Evolutionary conservation across 257 asterid genomes (phyloP).

Genomic region (Coffea canephora): DNA sequence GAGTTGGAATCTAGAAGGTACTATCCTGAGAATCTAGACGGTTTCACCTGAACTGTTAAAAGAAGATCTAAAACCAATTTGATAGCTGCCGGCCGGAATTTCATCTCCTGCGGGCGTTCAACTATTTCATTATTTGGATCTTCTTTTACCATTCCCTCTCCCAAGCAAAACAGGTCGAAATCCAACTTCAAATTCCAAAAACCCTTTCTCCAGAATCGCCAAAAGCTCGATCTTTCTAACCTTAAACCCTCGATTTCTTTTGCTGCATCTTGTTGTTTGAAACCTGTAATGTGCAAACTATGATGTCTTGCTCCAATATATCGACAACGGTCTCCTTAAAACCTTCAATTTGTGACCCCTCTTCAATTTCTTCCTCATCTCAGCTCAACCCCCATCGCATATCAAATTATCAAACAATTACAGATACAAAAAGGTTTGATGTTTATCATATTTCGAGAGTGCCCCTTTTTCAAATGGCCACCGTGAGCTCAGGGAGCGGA

Average conservation of each 20-base stretch:
- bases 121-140: neutral
- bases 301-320: conserved; percentile 16
- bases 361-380: conserved; percentile 11
- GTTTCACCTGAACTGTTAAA: neutral
- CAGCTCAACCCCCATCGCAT: neutral
- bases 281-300: neutral
- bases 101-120: neutral
- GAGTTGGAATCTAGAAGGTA: too few relatives aligned
- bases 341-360: conserved; percentile 9
- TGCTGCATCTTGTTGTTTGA: neutral
- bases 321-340: conserved; percentile 13
- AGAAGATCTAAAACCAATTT: neutral
- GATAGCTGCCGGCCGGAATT: neutral
- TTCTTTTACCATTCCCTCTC: neutral
- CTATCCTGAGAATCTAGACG: too few relatives aligned
- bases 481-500: conserved; percentile 83
- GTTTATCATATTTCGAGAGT: conserved; percentile 2
- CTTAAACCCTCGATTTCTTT: neutral
- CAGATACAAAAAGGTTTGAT: neutral
- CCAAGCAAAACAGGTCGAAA: neutral
- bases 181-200: neutral
- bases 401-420: neutral
- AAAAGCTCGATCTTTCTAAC: neutral
- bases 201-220: too few relatives aligned
- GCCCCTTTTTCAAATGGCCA: conserved; percentile 26